A percentile compares a stretch with the other conserved stretches of the same genome.
phyloP scores from a whole-genome alignment of 495 filamentous ascomycete species.

The Symbiotaphrina buchneri region DNA sequence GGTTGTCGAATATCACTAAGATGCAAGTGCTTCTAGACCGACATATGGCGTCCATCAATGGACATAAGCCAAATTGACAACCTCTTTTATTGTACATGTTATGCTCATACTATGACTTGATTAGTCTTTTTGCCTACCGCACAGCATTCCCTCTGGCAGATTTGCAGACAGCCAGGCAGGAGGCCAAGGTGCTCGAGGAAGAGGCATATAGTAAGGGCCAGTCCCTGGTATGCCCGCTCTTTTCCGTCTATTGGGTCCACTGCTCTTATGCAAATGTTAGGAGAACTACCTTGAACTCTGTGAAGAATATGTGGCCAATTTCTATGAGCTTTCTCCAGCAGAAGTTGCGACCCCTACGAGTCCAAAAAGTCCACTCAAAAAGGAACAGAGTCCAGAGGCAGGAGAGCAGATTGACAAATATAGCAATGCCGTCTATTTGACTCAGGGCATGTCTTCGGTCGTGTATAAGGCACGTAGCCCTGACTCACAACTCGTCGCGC shows the following conservation, averaged over 20 bases:
- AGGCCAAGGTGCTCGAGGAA: conserved; percentile 7
- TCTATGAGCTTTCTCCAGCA: too few species aligned
- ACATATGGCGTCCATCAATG: too few species aligned
- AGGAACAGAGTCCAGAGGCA: too few species aligned
- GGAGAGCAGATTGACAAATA: conserved; percentile 66
- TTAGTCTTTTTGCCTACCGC: conserved; percentile 14
- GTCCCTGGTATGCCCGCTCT: conserved; percentile 7
- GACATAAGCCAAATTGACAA: too few species aligned
- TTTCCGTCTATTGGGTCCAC: neutral
- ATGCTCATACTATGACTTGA: too few species aligned
- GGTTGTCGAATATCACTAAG: conserved; percentile 21
- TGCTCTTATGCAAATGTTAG: conserved; percentile 8
- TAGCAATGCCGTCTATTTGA: conserved; percentile 40
- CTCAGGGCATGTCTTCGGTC: conserved; percentile 57
- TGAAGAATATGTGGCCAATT: too few species aligned
- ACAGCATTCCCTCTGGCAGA: conserved; percentile 8
- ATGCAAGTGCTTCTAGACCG: conserved; percentile 11
- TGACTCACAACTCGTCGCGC: conserved; percentile 28
- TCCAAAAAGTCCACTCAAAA: too few species aligned
- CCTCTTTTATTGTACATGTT: too few species aligned
- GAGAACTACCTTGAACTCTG: too few species aligned
- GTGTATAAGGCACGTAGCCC: conserved; percentile 41
- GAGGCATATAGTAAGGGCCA: conserved; percentile 4
- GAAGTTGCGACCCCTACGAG: too few species aligned
- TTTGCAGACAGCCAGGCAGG: conserved; percentile 5